A percentile compares a stretch with the other conserved stretches of the same genome.
Evolutionary conservation across 441 rosid genomes (phyloP).

Genomic region (Flueggea neowawraea): DNA sequence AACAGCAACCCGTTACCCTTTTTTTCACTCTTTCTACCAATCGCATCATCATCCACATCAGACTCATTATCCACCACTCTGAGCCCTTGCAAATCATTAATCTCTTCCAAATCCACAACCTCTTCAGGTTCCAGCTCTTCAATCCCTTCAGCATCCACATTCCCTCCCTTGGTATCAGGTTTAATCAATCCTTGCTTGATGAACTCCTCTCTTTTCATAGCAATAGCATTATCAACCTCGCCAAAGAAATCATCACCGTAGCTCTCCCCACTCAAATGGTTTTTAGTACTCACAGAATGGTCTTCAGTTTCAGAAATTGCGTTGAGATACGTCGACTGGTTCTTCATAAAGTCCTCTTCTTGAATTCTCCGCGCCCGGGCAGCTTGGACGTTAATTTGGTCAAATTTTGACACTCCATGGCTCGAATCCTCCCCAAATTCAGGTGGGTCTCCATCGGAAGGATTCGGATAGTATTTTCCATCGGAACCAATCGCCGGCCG

Average conservation of each 20-base stretch:
- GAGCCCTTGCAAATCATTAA: conserved; percentile 58
- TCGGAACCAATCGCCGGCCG: conserved; percentile 32
- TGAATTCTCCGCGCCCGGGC: conserved; percentile 59
- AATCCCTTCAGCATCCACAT: conserved; percentile 21
- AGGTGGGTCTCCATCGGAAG: conserved; percentile 83
- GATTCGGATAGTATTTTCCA: conserved; percentile 58
- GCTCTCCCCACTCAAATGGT: background rate
- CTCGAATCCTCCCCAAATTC: conserved; percentile 82
- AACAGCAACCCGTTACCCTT: conserved; percentile 18
- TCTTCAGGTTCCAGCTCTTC: conserved; percentile 80
- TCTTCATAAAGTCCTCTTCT: conserved; percentile 71
- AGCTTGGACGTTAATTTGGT: conserved; percentile 75
- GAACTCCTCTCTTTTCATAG: conserved; percentile 73
- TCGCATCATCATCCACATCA: conserved; percentile 21
- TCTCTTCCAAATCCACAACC: conserved; percentile 81
- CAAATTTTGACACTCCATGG: conserved; percentile 76
- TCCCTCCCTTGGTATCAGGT: conserved; percentile 25
- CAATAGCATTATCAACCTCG: conserved; percentile 85
- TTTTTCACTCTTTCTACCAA: conserved; percentile 26
- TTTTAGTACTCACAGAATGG: conserved; percentile 12
- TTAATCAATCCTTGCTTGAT: conserved; percentile 72
- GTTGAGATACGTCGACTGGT: conserved; percentile 62
- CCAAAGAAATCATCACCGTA: conserved; percentile 70
- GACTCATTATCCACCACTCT: conserved; percentile 31
- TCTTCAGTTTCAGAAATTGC: conserved; percentile 79